phyloP scores from a whole-genome alignment of 352 stramenopile species.

The Hyaloperonospora brassicae region DNA sequence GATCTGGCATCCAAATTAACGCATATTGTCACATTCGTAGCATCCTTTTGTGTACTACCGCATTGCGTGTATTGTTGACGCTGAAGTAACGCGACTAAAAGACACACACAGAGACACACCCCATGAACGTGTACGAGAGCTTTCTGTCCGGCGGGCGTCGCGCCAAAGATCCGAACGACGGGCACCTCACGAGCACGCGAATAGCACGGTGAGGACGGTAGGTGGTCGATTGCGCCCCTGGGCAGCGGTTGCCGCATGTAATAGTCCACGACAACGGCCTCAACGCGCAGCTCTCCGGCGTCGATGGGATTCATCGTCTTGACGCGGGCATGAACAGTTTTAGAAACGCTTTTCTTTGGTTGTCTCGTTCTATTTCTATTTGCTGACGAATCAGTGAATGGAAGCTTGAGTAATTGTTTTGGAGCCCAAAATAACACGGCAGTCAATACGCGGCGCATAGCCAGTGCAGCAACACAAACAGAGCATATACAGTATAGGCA shows the following conservation, averaged over 20 bases:
- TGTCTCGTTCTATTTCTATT: too few relatives aligned
- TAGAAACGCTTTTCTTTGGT: too few relatives aligned
- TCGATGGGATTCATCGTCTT: slow-evolving; percentile 15
- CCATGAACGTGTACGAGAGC: slow-evolving; percentile 85
- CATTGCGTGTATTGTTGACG: background rate
- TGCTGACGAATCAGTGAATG: too few relatives aligned
- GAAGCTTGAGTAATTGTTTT: too few relatives aligned
- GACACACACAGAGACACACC: slow-evolving; percentile 26
- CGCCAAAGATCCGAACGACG: slow-evolving; percentile 85
- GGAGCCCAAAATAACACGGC: too few relatives aligned
- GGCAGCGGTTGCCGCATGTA: slow-evolving; percentile 71
- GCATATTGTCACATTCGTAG: background rate
- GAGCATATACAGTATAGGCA: too few relatives aligned
- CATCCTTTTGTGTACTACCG: background rate
- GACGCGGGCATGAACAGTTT: background rate
- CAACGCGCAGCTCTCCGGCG: slow-evolving; percentile 48
- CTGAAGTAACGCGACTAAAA: background rate
- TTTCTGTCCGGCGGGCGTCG: slow-evolving; percentile 86
- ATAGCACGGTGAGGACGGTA: slow-evolving; percentile 64
- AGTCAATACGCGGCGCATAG: too few relatives aligned
- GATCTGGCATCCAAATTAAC: slow-evolving; percentile 32
- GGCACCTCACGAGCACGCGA: slow-evolving; percentile 57
- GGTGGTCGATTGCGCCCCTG: slow-evolving; percentile 25
- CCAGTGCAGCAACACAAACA: too few relatives aligned
- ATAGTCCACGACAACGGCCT: slow-evolving; percentile 76